Conservation (phyloP, 352 stramenopile genomes). For the Globisporangium middletonii region DNA sequence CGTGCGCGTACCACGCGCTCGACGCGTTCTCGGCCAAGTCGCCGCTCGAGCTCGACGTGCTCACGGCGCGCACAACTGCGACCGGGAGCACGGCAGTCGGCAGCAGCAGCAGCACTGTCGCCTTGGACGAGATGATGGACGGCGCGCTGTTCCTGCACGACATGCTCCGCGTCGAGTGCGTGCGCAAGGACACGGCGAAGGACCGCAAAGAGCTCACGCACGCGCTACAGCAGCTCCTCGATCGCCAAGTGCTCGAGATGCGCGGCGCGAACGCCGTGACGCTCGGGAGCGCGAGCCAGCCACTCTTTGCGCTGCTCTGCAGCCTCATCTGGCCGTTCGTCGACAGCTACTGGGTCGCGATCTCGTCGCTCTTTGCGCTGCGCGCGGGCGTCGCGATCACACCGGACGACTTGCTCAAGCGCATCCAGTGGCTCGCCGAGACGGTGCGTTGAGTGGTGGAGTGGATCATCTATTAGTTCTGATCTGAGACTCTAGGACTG, state of each 20-base stretch:
- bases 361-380: constrained; percentile 69
- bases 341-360: constrained; percentile 80
- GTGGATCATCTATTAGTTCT: neutral
- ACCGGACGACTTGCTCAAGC: constrained; percentile 62
- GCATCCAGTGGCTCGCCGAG: constrained; percentile 79
- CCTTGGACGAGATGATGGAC: constrained; percentile 48
- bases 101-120: constrained; percentile 19
- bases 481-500: neutral
- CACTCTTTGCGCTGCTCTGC: constrained; percentile 62
- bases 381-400: constrained; percentile 42
- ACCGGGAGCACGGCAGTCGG: constrained; percentile 1
- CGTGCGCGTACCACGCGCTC: constrained; percentile 68
- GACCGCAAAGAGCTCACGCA: constrained; percentile 36
- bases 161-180: constrained; percentile 77
- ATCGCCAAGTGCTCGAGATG: constrained; percentile 32
- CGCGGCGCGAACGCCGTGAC: constrained; percentile 5
- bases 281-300: constrained; percentile 13
- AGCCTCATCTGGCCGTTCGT: constrained; percentile 85
- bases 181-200: constrained; percentile 54
- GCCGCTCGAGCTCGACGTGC: constrained; percentile 2
- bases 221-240: constrained; percentile 32
- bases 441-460: constrained; percentile 20
- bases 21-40: constrained; percentile 29
- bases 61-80: neutral
- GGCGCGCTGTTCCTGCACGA: constrained; percentile 65